Evolutionary conservation across 192 early-diverging fungal species (phyloP).

Genomic region (Entomortierella lignicola): DNA sequence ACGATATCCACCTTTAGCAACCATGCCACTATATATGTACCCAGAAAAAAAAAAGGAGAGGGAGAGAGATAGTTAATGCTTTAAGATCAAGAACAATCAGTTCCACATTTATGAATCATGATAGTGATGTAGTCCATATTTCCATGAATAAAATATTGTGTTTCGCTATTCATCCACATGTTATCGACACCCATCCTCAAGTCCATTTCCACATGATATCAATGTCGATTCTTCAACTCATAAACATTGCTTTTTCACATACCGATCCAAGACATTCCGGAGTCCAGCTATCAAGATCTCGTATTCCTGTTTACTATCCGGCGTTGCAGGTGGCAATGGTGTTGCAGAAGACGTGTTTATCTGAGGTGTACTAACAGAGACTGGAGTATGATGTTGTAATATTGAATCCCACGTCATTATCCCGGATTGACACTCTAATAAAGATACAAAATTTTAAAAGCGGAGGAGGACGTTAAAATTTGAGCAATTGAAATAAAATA

Average conservation of each 20-base stretch:
- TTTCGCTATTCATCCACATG: background rate
- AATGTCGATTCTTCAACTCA: no score
- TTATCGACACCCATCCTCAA: background rate
- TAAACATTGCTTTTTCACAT: background rate
- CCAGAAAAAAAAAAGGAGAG: no score
- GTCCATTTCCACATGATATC: no score
- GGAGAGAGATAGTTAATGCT: no score
- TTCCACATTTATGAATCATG: no score
- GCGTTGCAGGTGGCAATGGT: background rate
- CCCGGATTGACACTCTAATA: slow-evolving; percentile 44
- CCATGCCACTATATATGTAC: slow-evolving; percentile 47
- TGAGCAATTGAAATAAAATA: background rate
- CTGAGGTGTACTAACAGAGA: slow-evolving; percentile 8
- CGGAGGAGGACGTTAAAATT: background rate
- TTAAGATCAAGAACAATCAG: no score
- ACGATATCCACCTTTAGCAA: slow-evolving; percentile 42
- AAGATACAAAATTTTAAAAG: background rate
- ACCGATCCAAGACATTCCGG: slow-evolving; percentile 53
- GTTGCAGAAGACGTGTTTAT: slow-evolving; percentile 3
- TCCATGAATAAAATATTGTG: background rate
- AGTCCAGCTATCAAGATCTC: slow-evolving; percentile 49
- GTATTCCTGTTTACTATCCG: slow-evolving; percentile 20
- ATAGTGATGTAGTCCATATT: no score
- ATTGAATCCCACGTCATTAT: slow-evolving; percentile 44
- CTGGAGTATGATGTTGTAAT: slow-evolving; percentile 16